These are phyloP conservation scores for Salvia hispanica DNA, from an alignment of 257 asterid species.

Conservation along the genomic window DNA sequence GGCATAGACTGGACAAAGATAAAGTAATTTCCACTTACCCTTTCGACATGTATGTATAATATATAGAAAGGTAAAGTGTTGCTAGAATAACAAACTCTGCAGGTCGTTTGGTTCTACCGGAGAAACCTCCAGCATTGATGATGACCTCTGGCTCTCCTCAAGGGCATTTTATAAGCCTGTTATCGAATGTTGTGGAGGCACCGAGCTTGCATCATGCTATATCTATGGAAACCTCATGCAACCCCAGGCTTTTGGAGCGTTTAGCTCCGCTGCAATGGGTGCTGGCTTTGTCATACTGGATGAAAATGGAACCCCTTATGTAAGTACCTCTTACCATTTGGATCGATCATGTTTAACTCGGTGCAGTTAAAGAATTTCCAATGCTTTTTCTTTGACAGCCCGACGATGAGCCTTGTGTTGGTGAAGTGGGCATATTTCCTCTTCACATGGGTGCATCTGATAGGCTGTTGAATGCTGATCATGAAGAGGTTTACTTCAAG, in stretches of 20 bases:
- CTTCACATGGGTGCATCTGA: constrained; percentile 77
- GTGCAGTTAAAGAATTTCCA: not conserved
- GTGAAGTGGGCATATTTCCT: constrained; percentile 87
- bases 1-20: constrained; percentile 90
- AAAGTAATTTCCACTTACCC: constrained; percentile 43
- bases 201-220: constrained; percentile 88
- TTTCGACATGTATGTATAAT: not conserved
- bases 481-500: constrained; percentile 81
- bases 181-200: constrained; percentile 91
- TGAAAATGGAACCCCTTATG: constrained; percentile 74
- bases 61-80: constrained; percentile 9
- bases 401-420: constrained; percentile 73
- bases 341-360: not conserved
- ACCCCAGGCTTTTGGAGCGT: constrained; percentile 90
- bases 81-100: constrained; percentile 29
- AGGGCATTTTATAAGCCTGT: constrained; percentile 74
- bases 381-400: constrained; percentile 47
- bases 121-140: constrained; percentile 85
- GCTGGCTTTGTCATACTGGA: constrained; percentile 77
- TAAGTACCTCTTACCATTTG: constrained; percentile 35
- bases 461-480: constrained; percentile 82
- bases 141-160: constrained; percentile 97
- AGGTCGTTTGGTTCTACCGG: constrained; percentile 81
- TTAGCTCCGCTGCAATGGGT: constrained; percentile 78
- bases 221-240: constrained; percentile 76